A percentile compares a stretch with the other conserved stretches of the same genome.
These are phyloP conservation scores for Neoascochyta sp. DNA, from an alignment of 2,329 filamentous ascomycete species.

Conservation along the genomic window DNA sequence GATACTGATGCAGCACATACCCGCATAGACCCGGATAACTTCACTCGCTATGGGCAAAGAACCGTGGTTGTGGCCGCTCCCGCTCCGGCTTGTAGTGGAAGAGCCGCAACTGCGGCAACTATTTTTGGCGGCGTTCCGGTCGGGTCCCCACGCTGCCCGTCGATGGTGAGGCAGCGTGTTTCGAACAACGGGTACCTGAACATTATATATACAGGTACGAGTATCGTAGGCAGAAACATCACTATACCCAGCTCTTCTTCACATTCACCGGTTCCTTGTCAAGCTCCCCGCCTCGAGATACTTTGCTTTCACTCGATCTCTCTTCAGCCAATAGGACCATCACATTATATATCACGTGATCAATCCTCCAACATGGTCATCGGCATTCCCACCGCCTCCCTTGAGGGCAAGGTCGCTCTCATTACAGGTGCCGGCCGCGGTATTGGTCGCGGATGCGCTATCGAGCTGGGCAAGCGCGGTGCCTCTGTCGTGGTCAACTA, in stretches of 20 bases:
- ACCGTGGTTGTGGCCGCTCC: too few species aligned
- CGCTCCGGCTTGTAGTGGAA: constrained; percentile 15
- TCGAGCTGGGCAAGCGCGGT: constrained; percentile 64
- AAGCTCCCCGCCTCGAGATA: neutral
- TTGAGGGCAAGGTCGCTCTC: constrained; percentile 55
- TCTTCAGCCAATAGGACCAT: constrained; percentile 13
- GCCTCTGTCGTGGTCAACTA: constrained; percentile 65
- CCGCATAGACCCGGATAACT: too few species aligned
- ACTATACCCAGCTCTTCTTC: constrained; percentile 9
- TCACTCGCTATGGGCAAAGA: too few species aligned
- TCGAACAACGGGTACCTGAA: constrained; percentile 4
- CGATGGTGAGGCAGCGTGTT: constrained; percentile 9
- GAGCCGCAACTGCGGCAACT: constrained; percentile 21
- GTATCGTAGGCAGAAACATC: neutral
- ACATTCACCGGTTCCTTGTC: too few species aligned
- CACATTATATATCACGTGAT: constrained; percentile 12
- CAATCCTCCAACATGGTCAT: constrained; percentile 36
- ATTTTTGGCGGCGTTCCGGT: constrained; percentile 23
- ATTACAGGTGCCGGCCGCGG: constrained; percentile 63
- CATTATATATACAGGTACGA: constrained; percentile 12
- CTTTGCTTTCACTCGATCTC: too few species aligned
- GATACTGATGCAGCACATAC: too few species aligned
- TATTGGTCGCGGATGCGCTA: constrained; percentile 63
- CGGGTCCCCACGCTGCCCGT: constrained; percentile 24
- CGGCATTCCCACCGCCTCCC: constrained; percentile 47